A percentile compares a stretch with the other conserved stretches of the same genome.
Conservation (phyloP, 768 basidiomycete species). For the Boletus subcaerulescens region DNA sequence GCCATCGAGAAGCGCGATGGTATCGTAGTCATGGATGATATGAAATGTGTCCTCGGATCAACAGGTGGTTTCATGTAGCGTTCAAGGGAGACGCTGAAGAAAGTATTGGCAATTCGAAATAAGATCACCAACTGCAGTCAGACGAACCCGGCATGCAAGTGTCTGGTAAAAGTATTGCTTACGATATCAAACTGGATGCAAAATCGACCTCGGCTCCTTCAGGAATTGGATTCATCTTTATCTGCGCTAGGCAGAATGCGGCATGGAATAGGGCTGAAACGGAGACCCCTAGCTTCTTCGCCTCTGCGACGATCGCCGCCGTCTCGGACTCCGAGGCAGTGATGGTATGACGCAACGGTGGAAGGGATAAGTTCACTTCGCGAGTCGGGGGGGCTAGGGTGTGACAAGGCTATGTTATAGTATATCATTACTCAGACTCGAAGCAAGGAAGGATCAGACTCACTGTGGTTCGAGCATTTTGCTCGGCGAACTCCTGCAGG, state of each 20-base stretch:
- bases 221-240: conserved; percentile 18
- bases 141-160: neutral
- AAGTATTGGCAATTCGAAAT: too few species aligned
- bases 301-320: conserved; percentile 6
- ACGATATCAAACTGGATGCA: conserved; percentile 5
- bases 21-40: conserved; percentile 13
- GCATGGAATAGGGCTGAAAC: conserved; percentile 21
- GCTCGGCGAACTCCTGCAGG: conserved; percentile 9
- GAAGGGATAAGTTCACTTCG: conserved; percentile 5
- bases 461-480: conserved; percentile 7
- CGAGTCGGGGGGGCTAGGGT: conserved; percentile 8
- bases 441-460: neutral
- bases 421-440: neutral
- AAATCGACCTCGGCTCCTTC: conserved; percentile 17
- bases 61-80: conserved; percentile 18
- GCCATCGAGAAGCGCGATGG: conserved; percentile 19
- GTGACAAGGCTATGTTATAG: conserved; percentile 1
- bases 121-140: neutral
- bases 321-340: conserved; percentile 6
- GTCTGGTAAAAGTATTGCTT: neutral
- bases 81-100: conserved; percentile 15
- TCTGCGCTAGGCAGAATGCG: conserved; percentile 19
- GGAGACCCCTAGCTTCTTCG: conserved; percentile 11
- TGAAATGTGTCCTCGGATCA: conserved; percentile 17
- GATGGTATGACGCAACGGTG: neutral